Conservation (phyloP, 192 early-diverging fungal genomes). For the Coemansia sp. region DNA sequence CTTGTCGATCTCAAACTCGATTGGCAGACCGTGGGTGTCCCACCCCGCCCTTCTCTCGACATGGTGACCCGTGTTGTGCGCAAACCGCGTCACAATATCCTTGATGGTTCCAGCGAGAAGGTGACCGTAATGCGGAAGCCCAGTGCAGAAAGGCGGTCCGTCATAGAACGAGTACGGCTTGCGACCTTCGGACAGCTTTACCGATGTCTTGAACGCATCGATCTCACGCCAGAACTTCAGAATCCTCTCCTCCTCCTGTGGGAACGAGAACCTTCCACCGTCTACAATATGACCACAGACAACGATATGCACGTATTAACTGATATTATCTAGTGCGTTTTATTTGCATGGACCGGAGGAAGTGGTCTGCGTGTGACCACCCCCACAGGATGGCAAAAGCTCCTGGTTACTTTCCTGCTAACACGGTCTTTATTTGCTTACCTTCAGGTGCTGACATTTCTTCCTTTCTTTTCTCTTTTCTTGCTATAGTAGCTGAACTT, state of each 20-base stretch:
- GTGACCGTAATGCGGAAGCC: slow-evolving; percentile 97
- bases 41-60: slow-evolving; percentile 98
- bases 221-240: slow-evolving; percentile 96
- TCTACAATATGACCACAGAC: too few relatives aligned
- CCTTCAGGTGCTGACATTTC: slow-evolving; percentile 18
- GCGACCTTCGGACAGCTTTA: slow-evolving; percentile 88
- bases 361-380: too few relatives aligned
- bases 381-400: too few relatives aligned
- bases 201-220: slow-evolving; percentile 89
- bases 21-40: slow-evolving; percentile 77
- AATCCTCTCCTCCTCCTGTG: slow-evolving; percentile 91
- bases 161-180: slow-evolving; percentile 94
- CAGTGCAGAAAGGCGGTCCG: slow-evolving; percentile 98
- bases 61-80: slow-evolving; percentile 91
- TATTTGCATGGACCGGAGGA: too few relatives aligned
- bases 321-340: too few relatives aligned
- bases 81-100: slow-evolving; percentile 98
- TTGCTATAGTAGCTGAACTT: background rate
- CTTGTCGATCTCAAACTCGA: slow-evolving; percentile 98
- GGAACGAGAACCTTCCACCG: slow-evolving; percentile 72
- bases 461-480: background rate
- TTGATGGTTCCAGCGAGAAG: slow-evolving; percentile 99
- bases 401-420: too few relatives aligned
- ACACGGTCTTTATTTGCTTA: background rate
- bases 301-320: too few relatives aligned